Evolutionary conservation across 2,329 filamentous ascomycete genomes (phyloP), one percentile per base, ranked within the genome.

Genomic region (Parascedosporium putredinis): DNA sequence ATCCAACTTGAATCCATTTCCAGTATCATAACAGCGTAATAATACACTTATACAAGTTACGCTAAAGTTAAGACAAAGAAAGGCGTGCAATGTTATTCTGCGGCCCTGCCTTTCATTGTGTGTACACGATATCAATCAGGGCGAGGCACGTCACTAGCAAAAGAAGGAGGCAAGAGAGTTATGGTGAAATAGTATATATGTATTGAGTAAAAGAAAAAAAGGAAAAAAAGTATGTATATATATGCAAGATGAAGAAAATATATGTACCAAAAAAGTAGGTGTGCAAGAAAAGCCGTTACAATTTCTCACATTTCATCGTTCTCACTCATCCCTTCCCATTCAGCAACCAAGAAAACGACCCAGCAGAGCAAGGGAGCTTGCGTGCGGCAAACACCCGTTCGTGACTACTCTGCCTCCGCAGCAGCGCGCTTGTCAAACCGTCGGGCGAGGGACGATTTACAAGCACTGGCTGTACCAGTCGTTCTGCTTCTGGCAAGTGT

Each of bases 391-490:
- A 31, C 23, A 16, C 16, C 38, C 16, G 16, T 20, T 20, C 18
- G 10, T 24, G 16, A 20, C 38, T 10, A 10, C 38, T 42, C 20
- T 22, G 16, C 18, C 38, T 18, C n/a, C 16, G 6, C 16, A 20
- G 20, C 20, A 42, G 20, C 10, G n/a, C n/a, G n/a, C n/a, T n/a
- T n/a, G n/a, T n/a, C n/a, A n/a, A n/a, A n/a, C n/a, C n/a, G n/a
- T n/a, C n/a, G n/a, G n/a, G n/a, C n/a, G n/a, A n/a, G n/a, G n/a
- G n/a, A n/a, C n/a, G 5, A 45, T 31, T 42, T 51, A 58, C 23
- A 55, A 27, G 47, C 57, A 58, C 51, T 57, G 55, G 45, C 49
- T 55, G 56, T 57, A 58, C 50, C 52, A 58, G 33, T 54, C 47
- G 20, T 57, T 58, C 25, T 50, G 33, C 12, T 45, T 48, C 12